Evolutionary conservation across 495 filamentous ascomycete species (phyloP).

Genomic region (Rusavskia elegans): DNA sequence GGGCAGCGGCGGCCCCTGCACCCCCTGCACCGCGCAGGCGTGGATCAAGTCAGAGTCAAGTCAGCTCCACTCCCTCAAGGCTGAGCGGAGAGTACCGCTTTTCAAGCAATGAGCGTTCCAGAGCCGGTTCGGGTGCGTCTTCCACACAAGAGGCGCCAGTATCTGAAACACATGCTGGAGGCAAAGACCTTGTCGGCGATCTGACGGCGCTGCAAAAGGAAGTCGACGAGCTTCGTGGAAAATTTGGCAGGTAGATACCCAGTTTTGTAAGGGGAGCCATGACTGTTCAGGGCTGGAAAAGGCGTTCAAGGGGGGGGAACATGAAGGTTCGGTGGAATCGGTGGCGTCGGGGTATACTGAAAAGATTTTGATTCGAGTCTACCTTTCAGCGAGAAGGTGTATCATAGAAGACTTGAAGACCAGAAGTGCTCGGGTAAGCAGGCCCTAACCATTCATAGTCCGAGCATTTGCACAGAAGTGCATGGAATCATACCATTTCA

Average conservation of each 20-base stretch:
- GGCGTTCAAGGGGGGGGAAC: no score
- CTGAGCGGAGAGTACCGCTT: constrained; percentile 12
- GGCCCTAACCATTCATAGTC: no score
- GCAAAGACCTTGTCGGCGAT: constrained; percentile 48
- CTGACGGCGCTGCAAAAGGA: constrained; percentile 51
- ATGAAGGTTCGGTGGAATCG: no score
- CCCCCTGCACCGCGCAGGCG: constrained; percentile 45
- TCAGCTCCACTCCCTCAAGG: constrained; percentile 20
- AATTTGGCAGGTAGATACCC: constrained; percentile 16
- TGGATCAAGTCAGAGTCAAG: constrained; percentile 31
- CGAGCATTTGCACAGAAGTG: no score
- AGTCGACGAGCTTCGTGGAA: constrained; percentile 51
- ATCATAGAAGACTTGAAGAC: no score
- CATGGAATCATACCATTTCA: no score
- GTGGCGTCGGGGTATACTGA: no score
- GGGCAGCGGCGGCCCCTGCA: constrained; percentile 29
- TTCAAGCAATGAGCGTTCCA: constrained; percentile 10
- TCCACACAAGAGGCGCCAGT: constrained; percentile 7
- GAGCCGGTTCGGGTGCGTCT: constrained; percentile 14
- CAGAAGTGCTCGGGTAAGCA: no score
- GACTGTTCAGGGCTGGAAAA: background rate
- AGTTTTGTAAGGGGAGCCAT: background rate
- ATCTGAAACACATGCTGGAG: constrained; percentile 11
- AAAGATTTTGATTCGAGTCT: no score
- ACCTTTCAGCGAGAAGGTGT: no score